phyloP scores from a whole-genome alignment of 2,329 filamentous ascomycete species.

The Penicillium expansum region DNA sequence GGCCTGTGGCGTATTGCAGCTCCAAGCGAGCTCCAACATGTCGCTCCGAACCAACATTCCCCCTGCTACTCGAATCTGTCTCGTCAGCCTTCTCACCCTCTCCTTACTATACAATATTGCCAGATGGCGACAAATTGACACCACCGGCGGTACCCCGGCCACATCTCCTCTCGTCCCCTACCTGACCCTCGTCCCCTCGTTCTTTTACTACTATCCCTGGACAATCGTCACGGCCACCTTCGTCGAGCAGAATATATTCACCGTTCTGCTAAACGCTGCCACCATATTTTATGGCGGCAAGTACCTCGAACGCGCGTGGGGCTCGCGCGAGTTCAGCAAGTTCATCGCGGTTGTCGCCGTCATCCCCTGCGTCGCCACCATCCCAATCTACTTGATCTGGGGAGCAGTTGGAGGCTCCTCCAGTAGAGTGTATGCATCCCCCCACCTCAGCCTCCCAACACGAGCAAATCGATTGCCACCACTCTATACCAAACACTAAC shows the following conservation, averaged over 20 bases:
- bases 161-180: constrained; percentile 71
- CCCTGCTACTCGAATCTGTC: constrained; percentile 78
- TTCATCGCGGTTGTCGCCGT: constrained; percentile 76
- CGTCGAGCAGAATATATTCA: constrained; percentile 91
- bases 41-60: constrained; percentile 85
- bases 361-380: constrained; percentile 75
- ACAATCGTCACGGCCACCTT: constrained; percentile 81
- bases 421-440: constrained; percentile 32
- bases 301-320: constrained; percentile 96
- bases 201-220: constrained; percentile 88
- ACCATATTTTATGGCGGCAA: constrained; percentile 89
- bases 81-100: constrained; percentile 71
- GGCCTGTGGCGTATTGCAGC: constrained; percentile 3
- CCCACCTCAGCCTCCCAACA: not conserved
- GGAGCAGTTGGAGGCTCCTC: constrained; percentile 59
- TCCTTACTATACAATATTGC: constrained; percentile 73
- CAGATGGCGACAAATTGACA: constrained; percentile 64
- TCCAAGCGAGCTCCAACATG: constrained; percentile 52
- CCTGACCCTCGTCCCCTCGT: constrained; percentile 78
- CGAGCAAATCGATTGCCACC: not conserved
- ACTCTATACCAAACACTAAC: not conserved
- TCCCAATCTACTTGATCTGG: constrained; percentile 70
- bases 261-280: constrained; percentile 69
- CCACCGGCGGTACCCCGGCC: constrained; percentile 45
- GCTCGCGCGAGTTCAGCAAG: constrained; percentile 84